A percentile compares a stretch with the other conserved stretches of the same genome.
Conservation (phyloP, 306 rosid genomes). For the Rosa rugosa region DNA sequence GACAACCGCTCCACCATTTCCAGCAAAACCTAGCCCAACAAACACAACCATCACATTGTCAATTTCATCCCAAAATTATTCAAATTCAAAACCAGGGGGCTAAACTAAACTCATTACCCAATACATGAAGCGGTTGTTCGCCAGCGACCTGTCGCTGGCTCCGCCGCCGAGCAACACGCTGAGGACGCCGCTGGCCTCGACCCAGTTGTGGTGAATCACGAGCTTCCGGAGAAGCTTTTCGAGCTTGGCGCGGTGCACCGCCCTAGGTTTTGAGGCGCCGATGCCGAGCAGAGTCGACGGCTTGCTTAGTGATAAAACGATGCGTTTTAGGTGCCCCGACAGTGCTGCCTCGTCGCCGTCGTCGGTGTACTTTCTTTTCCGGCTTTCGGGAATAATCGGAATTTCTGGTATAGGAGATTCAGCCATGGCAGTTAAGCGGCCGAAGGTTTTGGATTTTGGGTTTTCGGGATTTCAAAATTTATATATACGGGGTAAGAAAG, state of each 20-base stretch:
- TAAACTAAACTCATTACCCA: conserved; percentile 36
- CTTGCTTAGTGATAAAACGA: conserved; percentile 42
- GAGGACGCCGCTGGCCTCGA: conserved; percentile 60
- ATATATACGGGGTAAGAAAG: not conserved
- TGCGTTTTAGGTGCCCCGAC: conserved; percentile 34
- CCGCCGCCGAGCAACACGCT: conserved; percentile 56
- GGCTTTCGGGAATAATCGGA: conserved; percentile 9
- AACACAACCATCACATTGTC: not conserved
- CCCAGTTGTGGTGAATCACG: conserved; percentile 54
- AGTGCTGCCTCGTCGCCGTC: not conserved
- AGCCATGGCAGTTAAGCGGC: not conserved
- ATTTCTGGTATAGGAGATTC: not conserved
- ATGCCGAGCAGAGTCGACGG: conserved; percentile 55
- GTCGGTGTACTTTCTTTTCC: conserved; percentile 41
- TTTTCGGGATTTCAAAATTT: not conserved
- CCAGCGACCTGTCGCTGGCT: conserved; percentile 40
- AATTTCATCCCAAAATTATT: not conserved
- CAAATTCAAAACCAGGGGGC: not conserved
- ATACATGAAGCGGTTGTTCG: conserved; percentile 59
- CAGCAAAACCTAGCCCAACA: conserved; percentile 48
- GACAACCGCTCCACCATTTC: conserved; percentile 43
- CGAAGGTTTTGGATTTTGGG: not conserved
- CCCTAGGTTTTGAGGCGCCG: conserved; percentile 44
- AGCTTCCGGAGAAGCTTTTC: conserved; percentile 41
- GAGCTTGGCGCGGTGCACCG: conserved; percentile 46